A percentile compares a stretch with the other conserved stretches of the same genome.
These are phyloP conservation scores for Leccinum subtestaceum DNA, from an alignment of 768 basidiomycete genomes.

Conservation along the genomic window DNA sequence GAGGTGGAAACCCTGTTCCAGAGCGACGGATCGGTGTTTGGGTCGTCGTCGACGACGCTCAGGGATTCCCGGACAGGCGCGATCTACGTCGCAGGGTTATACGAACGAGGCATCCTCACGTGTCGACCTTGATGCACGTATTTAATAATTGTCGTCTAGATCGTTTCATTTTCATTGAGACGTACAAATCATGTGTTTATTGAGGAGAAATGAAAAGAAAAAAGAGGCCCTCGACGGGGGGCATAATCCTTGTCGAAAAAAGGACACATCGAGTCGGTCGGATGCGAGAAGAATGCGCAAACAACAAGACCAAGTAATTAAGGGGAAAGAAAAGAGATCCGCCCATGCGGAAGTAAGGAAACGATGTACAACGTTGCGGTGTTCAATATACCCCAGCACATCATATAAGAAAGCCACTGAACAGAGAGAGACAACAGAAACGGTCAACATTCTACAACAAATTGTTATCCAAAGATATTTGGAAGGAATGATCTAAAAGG, in stretches of 20 bases:
- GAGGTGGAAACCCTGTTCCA: conserved; percentile 66
- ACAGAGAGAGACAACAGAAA: conserved; percentile 10
- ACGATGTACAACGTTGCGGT: conserved; percentile 16
- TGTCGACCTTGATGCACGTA: conserved; percentile 36
- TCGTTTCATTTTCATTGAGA: not conserved
- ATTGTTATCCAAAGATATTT: conserved; percentile 49
- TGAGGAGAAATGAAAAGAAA: not conserved
- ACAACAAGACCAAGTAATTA: not conserved
- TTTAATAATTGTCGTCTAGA: not conserved
- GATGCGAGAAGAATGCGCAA: not conserved
- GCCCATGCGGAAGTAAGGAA: conserved; percentile 12
- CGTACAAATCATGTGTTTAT: conserved; percentile 18
- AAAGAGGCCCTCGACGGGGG: not conserved
- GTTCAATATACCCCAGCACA: conserved; percentile 23
- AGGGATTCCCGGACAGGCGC: conserved; percentile 46
- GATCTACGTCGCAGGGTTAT: conserved; percentile 58
- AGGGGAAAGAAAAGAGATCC: conserved; percentile 8
- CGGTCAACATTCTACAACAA: conserved; percentile 13
- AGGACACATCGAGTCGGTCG: not conserved
- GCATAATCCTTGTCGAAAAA: conserved; percentile 6
- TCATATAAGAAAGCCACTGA: conserved; percentile 5
- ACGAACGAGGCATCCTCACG: conserved; percentile 52
- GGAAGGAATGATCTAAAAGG: conserved; percentile 51
- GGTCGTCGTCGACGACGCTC: conserved; percentile 51
- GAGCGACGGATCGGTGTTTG: conserved; percentile 64